Evolutionary conservation across 140 eudicot genomes (phyloP), one percentile per base, ranked within the genome.

Genomic region (Flaveria floridana): DNA sequence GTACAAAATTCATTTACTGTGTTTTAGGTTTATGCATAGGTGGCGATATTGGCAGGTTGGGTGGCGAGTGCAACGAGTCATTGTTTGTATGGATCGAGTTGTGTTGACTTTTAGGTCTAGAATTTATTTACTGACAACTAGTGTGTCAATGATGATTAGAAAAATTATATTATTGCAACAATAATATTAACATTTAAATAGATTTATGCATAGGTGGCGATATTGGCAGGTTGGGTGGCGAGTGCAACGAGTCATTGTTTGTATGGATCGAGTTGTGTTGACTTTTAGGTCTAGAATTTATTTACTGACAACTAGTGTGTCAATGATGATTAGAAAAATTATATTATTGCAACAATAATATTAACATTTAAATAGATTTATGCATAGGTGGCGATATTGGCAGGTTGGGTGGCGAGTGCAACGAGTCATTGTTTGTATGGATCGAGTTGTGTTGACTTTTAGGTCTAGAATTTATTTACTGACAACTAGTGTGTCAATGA

Each of bases 1-100:
- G 96, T 90, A 84, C 62, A 28, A 46, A 3, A 16, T 39, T 72
- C 64, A 21, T 59, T 68, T 52, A 46, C 6, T 47, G 42, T 72
- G 65, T 63, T 70, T 61, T 57, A 30, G 48, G 78, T 39, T 48
- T 46, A 30, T 14, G 61, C 41, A 46, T 14, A 26, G 34, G 59
- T 74, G 20, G 48, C 23, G 3, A 12, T 28, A 65, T n/a, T 30
- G 63, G 10, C 15, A 2, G 21, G 70, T 47, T 63, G 18, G 14
- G 34, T 28, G 19, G 41, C 7, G 41, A 34, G 41, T 34, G 41
- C 41, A 7, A 9, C 18, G 11, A 14, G 42, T 39, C 68, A 44
- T n/a, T 51, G 41, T 50, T 26, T 50, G 65, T 52, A 30, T 21
- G 20, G n/a, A 0, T 12, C 14, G 18, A 37, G 14, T 37, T 26